A percentile compares a stretch with the other conserved stretches of the same genome.
These are phyloP conservation scores for Xylariaceae sp. DNA, from an alignment of 2,329 filamentous ascomycete species.

Conservation along the genomic window DNA sequence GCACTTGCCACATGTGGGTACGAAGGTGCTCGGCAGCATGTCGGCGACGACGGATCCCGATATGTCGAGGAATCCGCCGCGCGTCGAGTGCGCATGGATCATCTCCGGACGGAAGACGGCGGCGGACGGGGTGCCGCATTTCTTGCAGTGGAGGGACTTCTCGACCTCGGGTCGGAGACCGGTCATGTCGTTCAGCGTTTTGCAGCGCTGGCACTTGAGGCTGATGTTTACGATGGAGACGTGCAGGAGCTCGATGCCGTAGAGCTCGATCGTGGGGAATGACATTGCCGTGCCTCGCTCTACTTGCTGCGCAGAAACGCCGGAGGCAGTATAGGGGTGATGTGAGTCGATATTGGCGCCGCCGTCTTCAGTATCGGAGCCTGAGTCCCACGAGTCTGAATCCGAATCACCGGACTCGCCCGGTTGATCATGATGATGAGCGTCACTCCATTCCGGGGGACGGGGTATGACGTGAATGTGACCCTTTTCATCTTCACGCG, in stretches of 20 bases:
- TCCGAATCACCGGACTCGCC: constrained; percentile 34
- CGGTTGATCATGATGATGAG: constrained; percentile 39
- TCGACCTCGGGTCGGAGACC: constrained; percentile 53
- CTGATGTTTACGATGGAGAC: constrained; percentile 61
- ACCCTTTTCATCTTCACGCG: constrained; percentile 43
- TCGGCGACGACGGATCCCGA: constrained; percentile 69
- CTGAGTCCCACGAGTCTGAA: constrained; percentile 41
- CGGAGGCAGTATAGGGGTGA: constrained; percentile 19
- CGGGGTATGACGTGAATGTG: constrained; percentile 69
- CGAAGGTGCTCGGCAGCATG: constrained; percentile 72
- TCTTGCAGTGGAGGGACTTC: constrained; percentile 51
- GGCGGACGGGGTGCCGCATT: constrained; percentile 49
- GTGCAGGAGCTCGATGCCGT: constrained; percentile 71
- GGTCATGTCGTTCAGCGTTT: constrained; percentile 63
- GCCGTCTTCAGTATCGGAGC: constrained; percentile 43
- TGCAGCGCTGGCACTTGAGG: constrained; percentile 75
- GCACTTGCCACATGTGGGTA: constrained; percentile 71
- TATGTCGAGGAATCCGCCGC: constrained; percentile 73
- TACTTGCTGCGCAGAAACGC: constrained; percentile 34
- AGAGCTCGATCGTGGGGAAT: constrained; percentile 70
- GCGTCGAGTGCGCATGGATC: constrained; percentile 66
- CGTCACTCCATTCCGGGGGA: constrained; percentile 66
- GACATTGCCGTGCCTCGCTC: constrained; percentile 72
- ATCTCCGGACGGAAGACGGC: constrained; percentile 60
- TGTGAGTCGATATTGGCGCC: constrained; percentile 35